Percentiles rank a stretch among this genome's conserved stretches.
phyloP scores from a whole-genome alignment of 2,329 filamentous ascomycete genomes.

The Trichoderma koningiopsis region DNA sequence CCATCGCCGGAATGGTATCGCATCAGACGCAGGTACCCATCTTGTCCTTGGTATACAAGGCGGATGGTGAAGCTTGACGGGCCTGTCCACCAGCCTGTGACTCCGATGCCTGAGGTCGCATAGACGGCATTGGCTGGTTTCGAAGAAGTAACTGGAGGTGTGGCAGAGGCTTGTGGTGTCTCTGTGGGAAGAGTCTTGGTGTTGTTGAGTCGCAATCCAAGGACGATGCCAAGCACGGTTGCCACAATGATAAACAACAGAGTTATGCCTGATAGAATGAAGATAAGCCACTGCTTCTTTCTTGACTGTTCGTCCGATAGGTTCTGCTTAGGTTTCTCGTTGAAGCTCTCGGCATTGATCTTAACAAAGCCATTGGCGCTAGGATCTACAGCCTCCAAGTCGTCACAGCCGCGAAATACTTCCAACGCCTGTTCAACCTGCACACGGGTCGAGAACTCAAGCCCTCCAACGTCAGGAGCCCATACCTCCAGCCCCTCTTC shows the following conservation, averaged over 20 bases:
- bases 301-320: no score
- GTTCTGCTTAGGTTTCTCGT: not conserved
- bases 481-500: not conserved
- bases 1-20: not conserved
- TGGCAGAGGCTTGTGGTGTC: not conserved
- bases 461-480: not conserved
- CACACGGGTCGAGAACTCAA: not conserved
- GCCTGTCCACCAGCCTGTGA: constrained; percentile 4
- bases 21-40: not conserved
- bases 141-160: not conserved
- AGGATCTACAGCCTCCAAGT: not conserved
- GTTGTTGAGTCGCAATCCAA: not conserved
- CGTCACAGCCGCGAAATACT: not conserved
- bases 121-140: not conserved
- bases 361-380: not conserved
- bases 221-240: not conserved
- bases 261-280: not conserved
- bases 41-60: not conserved
- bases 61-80: constrained; percentile 9
- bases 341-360: not conserved
- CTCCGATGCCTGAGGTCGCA: not conserved
- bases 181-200: not conserved
- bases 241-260: not conserved
- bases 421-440: not conserved
- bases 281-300: not conserved